Percentiles rank a stretch among this genome's conserved stretches.
phyloP scores from a whole-genome alignment of 345 rosid species.

The Heritiera fomes region DNA sequence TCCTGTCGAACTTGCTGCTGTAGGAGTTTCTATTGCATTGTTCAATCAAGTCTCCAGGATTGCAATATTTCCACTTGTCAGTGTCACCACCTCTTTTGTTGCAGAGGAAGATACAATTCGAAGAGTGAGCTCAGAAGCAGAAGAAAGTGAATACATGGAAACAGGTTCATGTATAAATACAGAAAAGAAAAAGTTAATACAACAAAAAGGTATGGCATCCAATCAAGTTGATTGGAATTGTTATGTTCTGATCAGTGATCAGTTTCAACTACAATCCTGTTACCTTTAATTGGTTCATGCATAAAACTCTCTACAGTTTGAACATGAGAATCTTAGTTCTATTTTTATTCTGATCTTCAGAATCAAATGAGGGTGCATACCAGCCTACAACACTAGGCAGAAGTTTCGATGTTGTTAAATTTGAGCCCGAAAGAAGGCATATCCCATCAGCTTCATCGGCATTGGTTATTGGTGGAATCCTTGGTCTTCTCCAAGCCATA shows the following conservation, averaged over 20 bases:
- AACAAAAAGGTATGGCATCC: conserved; percentile 39
- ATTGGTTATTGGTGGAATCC: conserved; percentile 76
- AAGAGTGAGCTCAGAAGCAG: conserved; percentile 28
- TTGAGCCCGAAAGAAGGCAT: conserved; percentile 49
- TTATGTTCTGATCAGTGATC: neutral
- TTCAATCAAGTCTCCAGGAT: conserved; percentile 94
- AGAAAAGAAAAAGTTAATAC: conserved; percentile 62
- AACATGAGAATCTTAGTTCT: neutral
- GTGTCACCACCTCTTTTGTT: conserved; percentile 93
- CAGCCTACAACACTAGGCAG: conserved; percentile 27
- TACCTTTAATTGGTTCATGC: neutral
- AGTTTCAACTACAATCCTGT: conserved; percentile 12
- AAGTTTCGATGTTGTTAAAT: conserved; percentile 37
- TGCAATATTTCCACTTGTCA: conserved; percentile 91
- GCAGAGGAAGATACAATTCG: conserved; percentile 86
- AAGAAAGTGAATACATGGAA: conserved; percentile 47
- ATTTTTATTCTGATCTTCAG: conserved; percentile 32
- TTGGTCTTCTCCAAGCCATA: conserved; percentile 77
- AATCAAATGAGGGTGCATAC: conserved; percentile 28
- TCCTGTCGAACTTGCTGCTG: conserved; percentile 91
- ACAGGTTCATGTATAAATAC: conserved; percentile 26
- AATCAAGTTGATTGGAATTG: neutral
- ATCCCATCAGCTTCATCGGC: conserved; percentile 97
- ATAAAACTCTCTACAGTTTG: neutral
- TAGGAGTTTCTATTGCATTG: conserved; percentile 90